phyloP scores from a whole-genome alignment of 345 rosid genomes.

The Acer campestre region DNA sequence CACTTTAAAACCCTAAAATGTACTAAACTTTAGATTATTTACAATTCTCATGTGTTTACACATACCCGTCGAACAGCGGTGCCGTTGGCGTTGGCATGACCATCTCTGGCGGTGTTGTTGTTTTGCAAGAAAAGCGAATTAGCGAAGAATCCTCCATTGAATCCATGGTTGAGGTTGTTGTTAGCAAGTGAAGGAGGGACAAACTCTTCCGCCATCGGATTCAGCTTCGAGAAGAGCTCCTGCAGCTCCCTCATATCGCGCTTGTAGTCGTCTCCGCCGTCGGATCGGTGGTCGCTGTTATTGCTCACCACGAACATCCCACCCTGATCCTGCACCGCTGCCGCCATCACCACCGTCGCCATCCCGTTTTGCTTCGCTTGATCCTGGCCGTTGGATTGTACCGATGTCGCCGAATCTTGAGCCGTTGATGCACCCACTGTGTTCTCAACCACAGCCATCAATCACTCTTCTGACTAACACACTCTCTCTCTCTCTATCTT shows the following conservation, averaged over 20 bases:
- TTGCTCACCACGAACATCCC: conserved; percentile 17
- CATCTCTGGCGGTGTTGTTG: conserved; percentile 34
- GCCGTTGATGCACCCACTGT: conserved; percentile 37
- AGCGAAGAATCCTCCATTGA: conserved; percentile 45
- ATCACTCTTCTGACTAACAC: conserved; percentile 10
- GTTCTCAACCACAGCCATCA: conserved; percentile 70
- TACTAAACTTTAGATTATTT: not conserved
- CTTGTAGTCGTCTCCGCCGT: conserved; percentile 46
- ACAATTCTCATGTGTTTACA: not conserved
- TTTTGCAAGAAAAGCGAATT: conserved; percentile 27
- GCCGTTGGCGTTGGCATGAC: conserved; percentile 42
- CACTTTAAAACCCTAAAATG: conserved; percentile 1
- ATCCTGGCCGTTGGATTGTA: conserved; percentile 43
- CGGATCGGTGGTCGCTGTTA: conserved; percentile 33
- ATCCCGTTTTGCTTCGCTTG: conserved; percentile 39
- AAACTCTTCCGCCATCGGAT: conserved; percentile 92
- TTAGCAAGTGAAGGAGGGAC: conserved; percentile 75
- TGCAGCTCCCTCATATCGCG: conserved; percentile 77
- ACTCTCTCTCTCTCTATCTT: not conserved
- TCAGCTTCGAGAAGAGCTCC: conserved; percentile 88
- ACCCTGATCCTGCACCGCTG: conserved; percentile 41
- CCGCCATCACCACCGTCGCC: not conserved
- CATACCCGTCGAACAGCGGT: conserved; percentile 55
- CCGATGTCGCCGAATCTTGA: conserved; percentile 34
- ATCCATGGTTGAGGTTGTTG: conserved; percentile 27